These are phyloP conservation scores for Colletotrichum sp. DNA, from an alignment of 2,329 filamentous ascomycete species.

Conservation along the genomic window DNA sequence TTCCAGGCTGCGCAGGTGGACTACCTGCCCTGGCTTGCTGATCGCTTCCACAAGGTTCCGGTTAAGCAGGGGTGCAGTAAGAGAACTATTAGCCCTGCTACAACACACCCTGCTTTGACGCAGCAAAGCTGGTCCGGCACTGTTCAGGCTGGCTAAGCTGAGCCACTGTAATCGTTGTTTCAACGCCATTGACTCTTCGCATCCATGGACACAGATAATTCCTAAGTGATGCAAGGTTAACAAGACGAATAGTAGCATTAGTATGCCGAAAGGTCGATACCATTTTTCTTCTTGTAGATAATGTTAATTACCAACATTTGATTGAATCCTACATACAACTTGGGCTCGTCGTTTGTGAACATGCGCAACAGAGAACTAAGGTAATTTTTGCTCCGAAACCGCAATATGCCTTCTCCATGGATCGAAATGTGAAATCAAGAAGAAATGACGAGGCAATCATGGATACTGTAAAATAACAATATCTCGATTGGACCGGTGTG, in stretches of 20 bases:
- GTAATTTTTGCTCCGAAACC: background rate
- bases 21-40: slow-evolving; percentile 4
- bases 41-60: slow-evolving; percentile 1
- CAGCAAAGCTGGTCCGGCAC: background rate
- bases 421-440: rapidly evolving
- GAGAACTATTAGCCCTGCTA: background rate
- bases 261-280: background rate
- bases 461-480: background rate
- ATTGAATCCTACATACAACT: background rate
- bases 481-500: rapidly evolving
- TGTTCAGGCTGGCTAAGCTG: background rate
- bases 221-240: rapidly evolving
- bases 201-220: background rate
- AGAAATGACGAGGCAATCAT: rapidly evolving
- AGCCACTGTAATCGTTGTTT: background rate
- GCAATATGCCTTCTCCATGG: rapidly evolving
- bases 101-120: background rate
- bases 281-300: background rate
- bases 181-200: rapidly evolving
- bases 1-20: slow-evolving; percentile 2
- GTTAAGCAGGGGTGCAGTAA: background rate
- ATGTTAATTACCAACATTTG: background rate
- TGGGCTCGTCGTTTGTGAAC: rapidly evolving
- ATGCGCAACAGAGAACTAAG: background rate
- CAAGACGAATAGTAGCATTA: too few species aligned